phyloP scores from a whole-genome alignment of 108 stramenopile species.

The Heterococcus sp. region DNA sequence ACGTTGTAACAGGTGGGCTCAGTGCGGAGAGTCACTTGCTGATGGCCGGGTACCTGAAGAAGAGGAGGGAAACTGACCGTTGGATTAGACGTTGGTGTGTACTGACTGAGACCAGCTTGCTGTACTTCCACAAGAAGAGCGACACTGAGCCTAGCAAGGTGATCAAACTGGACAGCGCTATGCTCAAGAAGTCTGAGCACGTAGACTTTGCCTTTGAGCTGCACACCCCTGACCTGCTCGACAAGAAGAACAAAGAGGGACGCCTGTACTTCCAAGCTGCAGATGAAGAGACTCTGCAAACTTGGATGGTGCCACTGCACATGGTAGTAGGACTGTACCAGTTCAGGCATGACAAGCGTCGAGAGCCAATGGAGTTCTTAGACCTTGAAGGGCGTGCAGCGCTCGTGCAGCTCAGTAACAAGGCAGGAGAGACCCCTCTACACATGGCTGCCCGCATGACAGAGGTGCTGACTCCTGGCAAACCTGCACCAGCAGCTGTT shows the following conservation, averaged over 20 bases:
- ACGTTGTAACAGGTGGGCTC: no score
- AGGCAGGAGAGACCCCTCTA: constrained; percentile 31
- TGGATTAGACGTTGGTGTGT: constrained; percentile 53
- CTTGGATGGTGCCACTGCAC: constrained; percentile 48
- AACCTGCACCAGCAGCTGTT: neutral
- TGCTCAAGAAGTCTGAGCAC: constrained; percentile 38
- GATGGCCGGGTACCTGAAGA: constrained; percentile 1
- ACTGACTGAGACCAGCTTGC: constrained; percentile 14
- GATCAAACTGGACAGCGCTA: constrained; percentile 23
- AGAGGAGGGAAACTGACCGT: constrained; percentile 9
- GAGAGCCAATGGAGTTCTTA: constrained; percentile 28
- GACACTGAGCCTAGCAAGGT: constrained; percentile 30
- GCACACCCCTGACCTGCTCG: constrained; percentile 49
- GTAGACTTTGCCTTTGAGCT: constrained; percentile 52
- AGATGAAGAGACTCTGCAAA: constrained; percentile 47
- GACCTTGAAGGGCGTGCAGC: constrained; percentile 2
- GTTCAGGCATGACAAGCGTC: constrained; percentile 26
- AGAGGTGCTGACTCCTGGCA: neutral
- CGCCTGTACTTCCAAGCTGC: constrained; percentile 54
- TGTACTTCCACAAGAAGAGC: constrained; percentile 40
- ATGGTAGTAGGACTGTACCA: constrained; percentile 32
- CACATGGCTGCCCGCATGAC: constrained; percentile 8
- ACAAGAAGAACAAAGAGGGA: constrained; percentile 49
- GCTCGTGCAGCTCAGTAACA: constrained; percentile 3
- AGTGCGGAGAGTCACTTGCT: neutral